Evolutionary conservation across 73 alveolate genomes (phyloP).

Genomic region (Tetrahymena elliotti): DNA sequence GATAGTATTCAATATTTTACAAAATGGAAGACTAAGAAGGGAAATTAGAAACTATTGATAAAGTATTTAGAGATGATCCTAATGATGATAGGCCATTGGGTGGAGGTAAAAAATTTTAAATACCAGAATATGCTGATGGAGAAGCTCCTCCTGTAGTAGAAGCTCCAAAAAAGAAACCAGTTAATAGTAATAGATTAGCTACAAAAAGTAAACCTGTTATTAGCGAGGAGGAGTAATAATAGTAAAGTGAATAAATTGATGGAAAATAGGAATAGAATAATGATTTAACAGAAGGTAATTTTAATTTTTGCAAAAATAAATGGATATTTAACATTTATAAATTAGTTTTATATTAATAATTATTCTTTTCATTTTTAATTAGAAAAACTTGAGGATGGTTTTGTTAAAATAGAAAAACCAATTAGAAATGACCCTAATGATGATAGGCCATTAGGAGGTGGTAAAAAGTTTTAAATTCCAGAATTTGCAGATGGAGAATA

Average conservation of each 20-base stretch:
- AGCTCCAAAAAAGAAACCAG: not conserved
- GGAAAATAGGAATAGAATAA: not conserved
- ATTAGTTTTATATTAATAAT: not conserved
- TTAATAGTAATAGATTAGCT: not conserved
- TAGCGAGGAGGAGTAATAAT: not conserved
- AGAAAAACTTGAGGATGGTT: not conserved
- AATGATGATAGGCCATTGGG: constrained; percentile 38
- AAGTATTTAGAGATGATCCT: not conserved
- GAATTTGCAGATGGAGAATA: constrained; percentile 38
- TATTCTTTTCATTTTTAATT: not conserved
- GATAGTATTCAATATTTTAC: not conserved
- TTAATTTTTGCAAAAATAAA: too few species aligned
- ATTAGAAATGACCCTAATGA: not conserved
- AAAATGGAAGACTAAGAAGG: not conserved
- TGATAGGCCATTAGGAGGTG: constrained; percentile 42
- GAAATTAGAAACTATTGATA: not conserved
- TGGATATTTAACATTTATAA: too few species aligned
- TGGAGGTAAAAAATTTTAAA: constrained; percentile 33
- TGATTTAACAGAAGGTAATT: not conserved
- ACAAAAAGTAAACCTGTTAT: not conserved
- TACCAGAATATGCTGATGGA: constrained; percentile 39
- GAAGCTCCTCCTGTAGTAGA: constrained; percentile 8
- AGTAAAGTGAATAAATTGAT: not conserved
- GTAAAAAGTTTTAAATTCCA: constrained; percentile 23
- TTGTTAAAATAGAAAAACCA: not conserved